Base-by-base conservation (phyloP, 2,329 filamentous ascomycete species). In the Trichoderma oligosporum region DNA sequence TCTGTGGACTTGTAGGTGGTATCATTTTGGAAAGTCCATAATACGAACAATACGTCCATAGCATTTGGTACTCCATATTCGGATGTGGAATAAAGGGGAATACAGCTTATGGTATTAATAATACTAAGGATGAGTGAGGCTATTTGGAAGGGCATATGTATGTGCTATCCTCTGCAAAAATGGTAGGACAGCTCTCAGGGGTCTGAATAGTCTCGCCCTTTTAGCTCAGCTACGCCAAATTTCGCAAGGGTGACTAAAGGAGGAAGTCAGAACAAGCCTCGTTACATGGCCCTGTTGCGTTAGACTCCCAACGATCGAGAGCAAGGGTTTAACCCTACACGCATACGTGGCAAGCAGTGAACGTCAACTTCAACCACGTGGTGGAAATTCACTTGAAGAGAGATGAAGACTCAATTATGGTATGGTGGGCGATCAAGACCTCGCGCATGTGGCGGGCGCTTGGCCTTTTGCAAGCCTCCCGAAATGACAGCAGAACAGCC, bases 331-430 rank as follows among this genome's bases (percentile, higher is more conserved):
- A 55, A 33, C 52, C 52, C 31, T 55, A 38, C 52, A 27, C 31
- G 39, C 25, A 46, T 55, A 46, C 52, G 52, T 55, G 52, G 52
- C 41, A 55, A 38, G 31, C 31, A 55, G 52, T n/a, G n/a, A n/a
- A 38, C 12, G 41, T n/a, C 41, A 41, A 16, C 24, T 41, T 45
- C 41, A 29, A 29, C 41, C 52, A 55, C 52, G 52, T 55, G 52
- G 39, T 55, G 41, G 46, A 22, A 45, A 29, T 31, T 55, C 39
- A n/a, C 25, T 29, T 52, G 48, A 22, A 24, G 11, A 20, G 4
- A 12, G n/a, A 20, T n/a, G 24, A 7, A 20, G 31, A 29, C 38
- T 24, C 18, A 20, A 22, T 29, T n/a, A 31, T 8, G 7, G 25
- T n/a, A 31, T 8, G 7, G 25, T n/a, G 41, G 31, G 38, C 39